Conservation (phyloP, 345 rosid genomes). For the Physaria fendleri region DNA sequence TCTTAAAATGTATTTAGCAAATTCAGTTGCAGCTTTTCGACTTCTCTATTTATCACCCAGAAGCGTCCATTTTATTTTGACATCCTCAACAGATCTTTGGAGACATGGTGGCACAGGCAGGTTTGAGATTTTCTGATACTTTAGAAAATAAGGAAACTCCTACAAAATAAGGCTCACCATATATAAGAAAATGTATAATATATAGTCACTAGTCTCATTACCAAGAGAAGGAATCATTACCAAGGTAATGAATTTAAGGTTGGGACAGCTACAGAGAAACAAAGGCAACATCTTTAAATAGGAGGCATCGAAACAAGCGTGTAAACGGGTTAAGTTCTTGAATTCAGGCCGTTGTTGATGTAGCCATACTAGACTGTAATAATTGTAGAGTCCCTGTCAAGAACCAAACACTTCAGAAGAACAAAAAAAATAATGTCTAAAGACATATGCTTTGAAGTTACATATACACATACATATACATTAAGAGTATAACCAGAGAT, state of each 20-base stretch:
- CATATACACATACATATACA: too few species aligned
- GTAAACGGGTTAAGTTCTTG: constrained; percentile 1
- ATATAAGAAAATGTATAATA: background rate
- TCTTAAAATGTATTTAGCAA: background rate
- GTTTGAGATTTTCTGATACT: background rate
- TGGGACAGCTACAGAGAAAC: background rate
- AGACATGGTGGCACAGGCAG: background rate
- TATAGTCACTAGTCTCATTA: background rate
- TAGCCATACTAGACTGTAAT: too few species aligned
- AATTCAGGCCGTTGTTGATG: too few species aligned
- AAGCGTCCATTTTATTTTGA: background rate
- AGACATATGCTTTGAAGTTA: too few species aligned
- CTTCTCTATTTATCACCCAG: background rate
- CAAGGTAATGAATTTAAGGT: background rate
- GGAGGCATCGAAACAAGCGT: background rate
- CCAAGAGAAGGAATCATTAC: background rate
- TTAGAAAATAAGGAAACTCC: background rate
- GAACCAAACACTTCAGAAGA: too few species aligned
- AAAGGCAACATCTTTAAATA: background rate
- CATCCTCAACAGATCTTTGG: background rate
- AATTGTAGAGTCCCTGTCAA: too few species aligned
- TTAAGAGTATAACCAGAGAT: too few species aligned
- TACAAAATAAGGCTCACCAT: background rate
- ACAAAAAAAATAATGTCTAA: too few species aligned
- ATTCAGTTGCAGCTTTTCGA: background rate